Conservation (phyloP, 257 asterid species). For the Asclepias syriaca region DNA sequence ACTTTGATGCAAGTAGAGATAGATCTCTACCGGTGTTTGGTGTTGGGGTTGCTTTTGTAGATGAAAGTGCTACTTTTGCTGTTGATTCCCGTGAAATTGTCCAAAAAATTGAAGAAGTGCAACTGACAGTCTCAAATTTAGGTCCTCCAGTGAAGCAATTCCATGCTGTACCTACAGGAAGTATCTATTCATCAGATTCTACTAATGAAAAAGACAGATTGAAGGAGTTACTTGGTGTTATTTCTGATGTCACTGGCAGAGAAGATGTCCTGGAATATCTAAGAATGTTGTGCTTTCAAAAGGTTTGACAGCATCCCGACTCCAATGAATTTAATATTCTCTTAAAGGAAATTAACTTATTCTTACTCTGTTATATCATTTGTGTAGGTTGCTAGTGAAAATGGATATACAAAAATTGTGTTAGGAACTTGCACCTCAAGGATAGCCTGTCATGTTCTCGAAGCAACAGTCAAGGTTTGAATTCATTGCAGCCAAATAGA, state of each 20-base stretch:
- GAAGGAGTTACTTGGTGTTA: slow-evolving; percentile 39
- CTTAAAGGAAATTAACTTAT: slow-evolving; percentile 6
- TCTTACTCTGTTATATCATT: slow-evolving; percentile 6
- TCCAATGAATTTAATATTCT: slow-evolving; percentile 12
- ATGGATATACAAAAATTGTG: slow-evolving; percentile 80
- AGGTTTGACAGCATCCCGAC: slow-evolving; percentile 39
- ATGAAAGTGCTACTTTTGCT: slow-evolving; percentile 40
- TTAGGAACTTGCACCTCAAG: slow-evolving; percentile 71
- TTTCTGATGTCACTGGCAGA: slow-evolving; percentile 67
- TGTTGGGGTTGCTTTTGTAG: slow-evolving; percentile 79
- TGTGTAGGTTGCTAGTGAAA: slow-evolving; percentile 65
- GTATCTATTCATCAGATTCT: slow-evolving; percentile 43
- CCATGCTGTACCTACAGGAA: slow-evolving; percentile 50
- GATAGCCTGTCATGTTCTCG: slow-evolving; percentile 90
- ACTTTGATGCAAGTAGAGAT: slow-evolving; percentile 81
- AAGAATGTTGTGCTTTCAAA: slow-evolving; percentile 61
- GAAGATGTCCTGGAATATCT: slow-evolving; percentile 62
- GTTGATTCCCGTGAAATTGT: slow-evolving; percentile 32
- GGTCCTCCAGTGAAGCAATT: slow-evolving; percentile 64
- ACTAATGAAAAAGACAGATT: slow-evolving; percentile 42
- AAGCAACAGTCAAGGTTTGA: slow-evolving; percentile 89
- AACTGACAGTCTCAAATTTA: slow-evolving; percentile 43
- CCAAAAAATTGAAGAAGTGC: slow-evolving; percentile 50
- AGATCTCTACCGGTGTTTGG: slow-evolving; percentile 75
- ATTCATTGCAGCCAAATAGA: neutral